Base-by-base conservation (phyloP, 2,329 filamentous ascomycete genomes). In the Alternaria consortialis region DNA sequence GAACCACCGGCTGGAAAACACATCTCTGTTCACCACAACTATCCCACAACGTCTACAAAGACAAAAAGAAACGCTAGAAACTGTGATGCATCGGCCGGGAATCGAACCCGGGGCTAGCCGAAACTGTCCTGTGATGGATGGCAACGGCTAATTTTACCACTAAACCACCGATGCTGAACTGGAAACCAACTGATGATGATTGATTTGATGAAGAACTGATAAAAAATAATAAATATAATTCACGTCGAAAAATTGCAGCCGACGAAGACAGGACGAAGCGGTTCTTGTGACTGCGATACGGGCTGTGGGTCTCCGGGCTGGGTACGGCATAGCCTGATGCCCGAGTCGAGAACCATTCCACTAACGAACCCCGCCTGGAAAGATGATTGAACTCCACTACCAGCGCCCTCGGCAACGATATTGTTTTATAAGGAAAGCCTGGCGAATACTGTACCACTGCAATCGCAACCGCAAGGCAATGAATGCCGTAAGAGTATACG, bases 141-240 rank as follows among this genome's bases (percentile, higher is more conserved):
- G 63, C 63, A 66, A 66, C 63, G 63, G 63, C 63, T 66, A 66
- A 66, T 66, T 66, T 66, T 66, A 66, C 63, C 63, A 66, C 63
- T 64, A 66, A 66, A 66, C 63, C 63, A 65, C 60, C 63, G 60
- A 65, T 65, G 63, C 63, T 23, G 20, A 17, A 27, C n/a, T 27
- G 20, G 20, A 15, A 42, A 8, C 17, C 39, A 12, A 8, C 1
- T 50, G 20, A 37, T 20, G 20, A 27, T 17, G 5, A 20, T 8
- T 50, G 46, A 37, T 37, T 36, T 37, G 46, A 37, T 37, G 32
- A 5, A 50, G 5, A 25, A 2, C 1, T 0, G 12, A 3, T 1
- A 3, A 9, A 23, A 13, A 4, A n/a, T 5, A 8, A 9, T 5
- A 0, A 5, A 9, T n/a, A 43, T 27, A 2, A 20, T 2, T 2